Conservation (phyloP, 1,284 basidiomycete species). For the Flammula alnicola region DNA sequence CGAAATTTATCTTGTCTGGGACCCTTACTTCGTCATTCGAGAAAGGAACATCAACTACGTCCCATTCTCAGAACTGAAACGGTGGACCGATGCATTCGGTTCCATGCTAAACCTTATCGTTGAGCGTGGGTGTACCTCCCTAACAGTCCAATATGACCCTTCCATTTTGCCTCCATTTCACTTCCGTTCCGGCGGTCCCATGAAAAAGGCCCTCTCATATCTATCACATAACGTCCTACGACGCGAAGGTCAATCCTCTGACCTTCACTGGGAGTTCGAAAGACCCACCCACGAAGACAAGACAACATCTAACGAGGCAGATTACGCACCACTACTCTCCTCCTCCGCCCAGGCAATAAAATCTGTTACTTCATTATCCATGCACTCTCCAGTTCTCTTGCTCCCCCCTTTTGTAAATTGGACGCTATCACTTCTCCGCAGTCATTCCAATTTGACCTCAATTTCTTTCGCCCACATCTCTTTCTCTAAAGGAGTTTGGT, state of each 20-base stretch:
- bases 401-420: constrained; percentile 25
- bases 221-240: constrained; percentile 14
- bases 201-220: constrained; percentile 18
- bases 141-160: constrained; percentile 24
- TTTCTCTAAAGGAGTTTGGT: constrained; percentile 18
- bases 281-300: constrained; percentile 15
- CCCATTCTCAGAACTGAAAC: constrained; percentile 18
- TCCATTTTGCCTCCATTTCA: constrained; percentile 17
- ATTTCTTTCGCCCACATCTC: constrained; percentile 24
- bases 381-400: constrained; percentile 24
- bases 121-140: constrained; percentile 18
- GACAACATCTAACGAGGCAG: constrained; percentile 1
- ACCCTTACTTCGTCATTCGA: constrained; percentile 20
- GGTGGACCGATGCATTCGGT: constrained; percentile 19
- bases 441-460: constrained; percentile 15
- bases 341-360: constrained; percentile 9
- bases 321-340: constrained; percentile 13
- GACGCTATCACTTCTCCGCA: constrained; percentile 21
- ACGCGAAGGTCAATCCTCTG: constrained; percentile 2
- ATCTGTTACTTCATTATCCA: constrained; percentile 11
- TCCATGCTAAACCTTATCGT: constrained; percentile 21
- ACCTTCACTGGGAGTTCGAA: constrained; percentile 21
- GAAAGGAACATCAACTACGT: constrained; percentile 8
- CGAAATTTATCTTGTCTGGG: constrained; percentile 26
- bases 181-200: constrained; percentile 9